Percentiles rank a stretch among this genome's conserved stretches.
These are phyloP conservation scores for Porodaedalea pini DNA, from an alignment of 1,284 basidiomycete species.

Conservation along the genomic window DNA sequence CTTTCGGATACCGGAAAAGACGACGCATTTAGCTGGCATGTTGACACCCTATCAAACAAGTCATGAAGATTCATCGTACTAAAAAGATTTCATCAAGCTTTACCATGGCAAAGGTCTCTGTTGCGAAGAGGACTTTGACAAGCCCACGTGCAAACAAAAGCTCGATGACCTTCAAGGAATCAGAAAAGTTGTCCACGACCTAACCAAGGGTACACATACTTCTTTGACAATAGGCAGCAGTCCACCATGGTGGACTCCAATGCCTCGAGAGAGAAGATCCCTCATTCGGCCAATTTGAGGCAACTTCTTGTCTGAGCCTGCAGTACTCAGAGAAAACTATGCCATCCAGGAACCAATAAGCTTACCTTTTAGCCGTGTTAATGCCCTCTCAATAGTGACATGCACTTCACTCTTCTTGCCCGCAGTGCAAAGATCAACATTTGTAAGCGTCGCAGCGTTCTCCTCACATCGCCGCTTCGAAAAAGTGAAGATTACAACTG, in stretches of 20 bases:
- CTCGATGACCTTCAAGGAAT: conserved; percentile 76
- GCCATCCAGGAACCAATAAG: conserved; percentile 20
- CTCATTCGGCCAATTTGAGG: conserved; percentile 94
- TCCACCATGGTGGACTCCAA: conserved; percentile 97
- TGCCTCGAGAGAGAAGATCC: conserved; percentile 86
- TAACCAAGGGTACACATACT: conserved; percentile 41
- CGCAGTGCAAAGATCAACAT: conserved; percentile 81
- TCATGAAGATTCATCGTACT: no score
- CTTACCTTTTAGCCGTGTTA: conserved; percentile 85
- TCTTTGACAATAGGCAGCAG: conserved; percentile 97
- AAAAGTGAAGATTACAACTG: conserved; percentile 96
- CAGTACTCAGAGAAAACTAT: conserved; percentile 8
- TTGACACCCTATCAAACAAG: conserved; percentile 99
- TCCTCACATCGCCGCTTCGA: conserved; percentile 98
- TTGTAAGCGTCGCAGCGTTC: conserved; percentile 86
- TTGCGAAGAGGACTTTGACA: conserved; percentile 97
- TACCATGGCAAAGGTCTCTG: conserved; percentile 99
- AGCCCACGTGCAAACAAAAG: conserved; percentile 94
- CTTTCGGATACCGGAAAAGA: conserved; percentile 93
- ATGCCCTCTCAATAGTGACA: conserved; percentile 87
- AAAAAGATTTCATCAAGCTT: no score
- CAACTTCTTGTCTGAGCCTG: conserved; percentile 89
- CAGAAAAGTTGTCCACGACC: background rate
- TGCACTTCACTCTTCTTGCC: conserved; percentile 95
- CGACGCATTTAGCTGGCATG: conserved; percentile 98